Percentiles rank a stretch among this genome's conserved stretches.
Evolutionary conservation across 2,329 filamentous ascomycete genomes (phyloP).

Genomic region (Aspergillus sp.): DNA sequence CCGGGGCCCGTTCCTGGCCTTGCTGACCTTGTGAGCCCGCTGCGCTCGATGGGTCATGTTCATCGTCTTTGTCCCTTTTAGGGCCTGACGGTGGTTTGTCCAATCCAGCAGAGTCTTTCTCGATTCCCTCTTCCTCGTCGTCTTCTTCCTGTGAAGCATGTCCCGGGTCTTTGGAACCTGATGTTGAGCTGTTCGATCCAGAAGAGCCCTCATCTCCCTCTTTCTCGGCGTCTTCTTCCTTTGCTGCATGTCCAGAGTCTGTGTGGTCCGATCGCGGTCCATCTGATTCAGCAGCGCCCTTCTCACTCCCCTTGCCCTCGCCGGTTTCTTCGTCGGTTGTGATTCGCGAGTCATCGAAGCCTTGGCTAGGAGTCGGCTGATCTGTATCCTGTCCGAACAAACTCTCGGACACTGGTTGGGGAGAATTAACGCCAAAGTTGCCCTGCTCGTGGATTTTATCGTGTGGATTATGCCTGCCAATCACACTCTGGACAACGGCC

Average conservation of each 20-base stretch:
- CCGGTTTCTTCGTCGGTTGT: background rate
- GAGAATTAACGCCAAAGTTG: background rate
- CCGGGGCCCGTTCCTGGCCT: background rate
- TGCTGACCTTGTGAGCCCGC: background rate
- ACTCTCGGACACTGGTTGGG: background rate
- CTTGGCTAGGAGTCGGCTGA: background rate
- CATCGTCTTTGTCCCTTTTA: background rate
- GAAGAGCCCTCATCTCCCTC: too few species aligned
- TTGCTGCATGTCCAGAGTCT: background rate
- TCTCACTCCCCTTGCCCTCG: background rate
- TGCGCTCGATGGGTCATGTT: background rate
- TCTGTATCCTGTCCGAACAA: too few species aligned
- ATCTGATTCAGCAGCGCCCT: too few species aligned
- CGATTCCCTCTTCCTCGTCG: background rate
- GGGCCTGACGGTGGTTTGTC: background rate
- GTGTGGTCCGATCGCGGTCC: too few species aligned
- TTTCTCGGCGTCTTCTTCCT: too few species aligned
- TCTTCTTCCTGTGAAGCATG: background rate
- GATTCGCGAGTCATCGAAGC: background rate
- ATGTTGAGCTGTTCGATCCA: too few species aligned
- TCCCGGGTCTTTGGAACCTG: too few species aligned
- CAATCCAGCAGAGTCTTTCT: background rate
- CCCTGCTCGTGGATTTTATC: background rate
- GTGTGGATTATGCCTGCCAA: background rate
- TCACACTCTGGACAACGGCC: background rate